Evolutionary conservation across 768 basidiomycete genomes (phyloP), one percentile per base, ranked within the genome.

Genomic region (Macrolepiota albuminosa): DNA sequence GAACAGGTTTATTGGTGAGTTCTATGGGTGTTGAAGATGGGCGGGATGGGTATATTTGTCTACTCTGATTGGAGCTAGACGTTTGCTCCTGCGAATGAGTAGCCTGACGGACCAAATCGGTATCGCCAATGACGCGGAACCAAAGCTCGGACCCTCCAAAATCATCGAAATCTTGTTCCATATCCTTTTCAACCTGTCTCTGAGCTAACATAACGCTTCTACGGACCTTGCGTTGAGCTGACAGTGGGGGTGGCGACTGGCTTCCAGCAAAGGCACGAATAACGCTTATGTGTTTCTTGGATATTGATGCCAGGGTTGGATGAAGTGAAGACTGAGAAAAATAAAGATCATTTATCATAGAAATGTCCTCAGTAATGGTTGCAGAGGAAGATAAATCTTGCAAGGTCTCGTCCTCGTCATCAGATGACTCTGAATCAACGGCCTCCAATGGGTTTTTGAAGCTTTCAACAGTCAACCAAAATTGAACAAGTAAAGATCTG

Each of bases 401-500:
- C 13, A 84, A 75, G 14, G 75, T 71, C 57, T 84, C 83, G 59
- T 79, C 76, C 50, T 86, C 81, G 54, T 81, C 78, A 45, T 84
- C 83, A 34, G 86, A 86, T 14, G 84, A 86, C 54, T 85, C 84
- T 37, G 84, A 88, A 64, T 93, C 88, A 6, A 89, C 81, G 2
- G 85, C 83, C 71, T 97, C 95, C 31, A 99, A 74, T 0, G 97
- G 97, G 65, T 96, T 93, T 75, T 98, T 98, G 81, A 98, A 96
- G 59, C 93, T 93, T 74, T 99, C 95, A 2, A 98, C 92, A 0
- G 94, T 93, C 1, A 98, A 78, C 96, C 96, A 98, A 73, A 98
- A 99, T 63, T 98, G 96, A 3, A 97, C 93, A 10, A 93, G 84
- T 13, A 92, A 68, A 13, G 95, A 91, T 34, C 89, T 85, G 61